Conservation (phyloP, 257 asterid species). For the Cinchona pubescens region DNA sequence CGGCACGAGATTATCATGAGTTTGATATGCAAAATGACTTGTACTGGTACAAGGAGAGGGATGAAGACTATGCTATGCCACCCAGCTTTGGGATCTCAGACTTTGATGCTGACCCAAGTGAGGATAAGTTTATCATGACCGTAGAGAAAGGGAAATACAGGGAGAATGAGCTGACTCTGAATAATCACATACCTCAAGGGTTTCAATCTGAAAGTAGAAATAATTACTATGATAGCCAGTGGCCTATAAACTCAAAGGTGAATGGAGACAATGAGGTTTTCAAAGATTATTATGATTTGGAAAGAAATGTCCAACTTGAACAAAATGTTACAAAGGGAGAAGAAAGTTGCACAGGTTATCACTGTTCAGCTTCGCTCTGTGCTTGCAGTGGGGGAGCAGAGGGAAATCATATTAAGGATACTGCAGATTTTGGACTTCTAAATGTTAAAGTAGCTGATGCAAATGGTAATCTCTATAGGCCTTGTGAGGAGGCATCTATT, state of each 20-base stretch:
- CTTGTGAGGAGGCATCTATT: slow-evolving; percentile 15
- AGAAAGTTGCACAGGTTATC: slow-evolving; percentile 21
- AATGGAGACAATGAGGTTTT: slow-evolving; percentile 22
- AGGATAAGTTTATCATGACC: slow-evolving; percentile 74
- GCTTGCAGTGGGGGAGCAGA: slow-evolving; percentile 43
- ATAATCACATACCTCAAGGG: slow-evolving; percentile 25
- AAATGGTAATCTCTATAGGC: slow-evolving; percentile 15
- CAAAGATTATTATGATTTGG: slow-evolving; percentile 43
- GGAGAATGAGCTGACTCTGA: slow-evolving; percentile 23
- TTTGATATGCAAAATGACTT: slow-evolving; percentile 86
- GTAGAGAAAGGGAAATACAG: slow-evolving; percentile 34
- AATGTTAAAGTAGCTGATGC: slow-evolving; percentile 27
- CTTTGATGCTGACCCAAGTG: slow-evolving; percentile 50
- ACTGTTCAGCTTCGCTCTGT: slow-evolving; percentile 49
- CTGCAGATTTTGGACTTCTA: slow-evolving; percentile 21
- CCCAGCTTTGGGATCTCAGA: slow-evolving; percentile 48
- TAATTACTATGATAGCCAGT: slow-evolving; percentile 24
- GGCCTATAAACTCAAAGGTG: slow-evolving; percentile 27
- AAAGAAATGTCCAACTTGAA: slow-evolving; percentile 31
- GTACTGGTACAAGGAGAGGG: slow-evolving; percentile 81
- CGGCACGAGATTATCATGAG: slow-evolving; percentile 88
- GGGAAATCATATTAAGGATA: slow-evolving; percentile 13
- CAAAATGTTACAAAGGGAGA: slow-evolving; percentile 22
- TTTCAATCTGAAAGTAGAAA: slow-evolving; percentile 13
- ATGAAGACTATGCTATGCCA: slow-evolving; percentile 68